These are phyloP conservation scores for Arthrinium phaeospermum DNA, from an alignment of 2,329 filamentous ascomycete genomes.

Conservation along the genomic window DNA sequence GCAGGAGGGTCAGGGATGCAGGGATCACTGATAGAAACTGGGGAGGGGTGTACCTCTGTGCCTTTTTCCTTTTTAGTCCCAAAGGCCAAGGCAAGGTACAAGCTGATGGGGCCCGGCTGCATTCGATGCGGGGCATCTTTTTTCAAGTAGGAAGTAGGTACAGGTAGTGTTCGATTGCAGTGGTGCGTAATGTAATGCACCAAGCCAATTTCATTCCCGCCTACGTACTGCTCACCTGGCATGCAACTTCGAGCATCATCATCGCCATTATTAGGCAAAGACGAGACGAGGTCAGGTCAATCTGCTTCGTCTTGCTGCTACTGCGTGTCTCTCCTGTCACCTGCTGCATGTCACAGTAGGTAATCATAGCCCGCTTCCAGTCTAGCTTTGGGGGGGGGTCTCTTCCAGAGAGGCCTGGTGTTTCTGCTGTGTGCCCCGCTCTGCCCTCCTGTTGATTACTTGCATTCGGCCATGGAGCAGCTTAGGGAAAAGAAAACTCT, in stretches of 20 bases:
- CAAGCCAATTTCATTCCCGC: neutral
- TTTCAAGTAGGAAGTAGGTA: too few species aligned
- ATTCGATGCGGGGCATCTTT: constrained; percentile 8
- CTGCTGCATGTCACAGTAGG: constrained; percentile 1
- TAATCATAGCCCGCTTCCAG: neutral
- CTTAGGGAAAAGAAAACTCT: neutral
- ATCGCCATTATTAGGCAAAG: neutral
- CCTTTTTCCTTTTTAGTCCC: constrained; percentile 14
- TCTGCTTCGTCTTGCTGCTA: constrained; percentile 8
- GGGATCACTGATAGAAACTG: neutral
- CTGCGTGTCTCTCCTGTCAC: constrained; percentile 15
- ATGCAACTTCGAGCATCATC: neutral
- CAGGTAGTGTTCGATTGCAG: neutral
- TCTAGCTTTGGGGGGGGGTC: neutral
- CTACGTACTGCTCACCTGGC: neutral
- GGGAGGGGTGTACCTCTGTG: neutral
- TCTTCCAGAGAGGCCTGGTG: constrained; percentile 1
- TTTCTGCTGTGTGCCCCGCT: neutral
- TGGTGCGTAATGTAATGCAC: constrained; percentile 7
- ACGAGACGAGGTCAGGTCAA: neutral
- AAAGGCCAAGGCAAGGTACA: constrained; percentile 9
- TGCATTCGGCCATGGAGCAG: neutral
- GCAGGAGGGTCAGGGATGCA: constrained; percentile 16
- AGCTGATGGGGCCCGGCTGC: neutral
- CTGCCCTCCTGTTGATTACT: constrained; percentile 1